Evolutionary conservation across 2,329 filamentous ascomycete species (phyloP), one percentile per base, ranked within the genome.

Genomic region (Eutypa lata): DNA sequence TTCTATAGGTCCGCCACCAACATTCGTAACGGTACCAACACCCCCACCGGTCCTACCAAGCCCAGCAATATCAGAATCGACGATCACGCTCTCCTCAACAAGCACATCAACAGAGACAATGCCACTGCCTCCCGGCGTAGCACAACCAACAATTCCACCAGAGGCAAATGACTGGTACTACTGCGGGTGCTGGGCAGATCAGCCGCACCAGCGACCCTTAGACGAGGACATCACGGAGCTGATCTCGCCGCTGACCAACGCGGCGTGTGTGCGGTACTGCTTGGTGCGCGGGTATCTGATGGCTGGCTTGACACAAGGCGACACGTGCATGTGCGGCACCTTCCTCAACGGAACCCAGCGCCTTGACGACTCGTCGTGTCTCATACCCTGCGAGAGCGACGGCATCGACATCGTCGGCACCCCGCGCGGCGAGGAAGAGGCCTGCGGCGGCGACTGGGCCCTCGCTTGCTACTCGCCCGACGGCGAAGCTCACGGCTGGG

Each of bases 341-440:
- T 60, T 61, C 22, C 60, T 78, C 18, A 65, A 63, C 24, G 68
- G 69, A 42, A 73, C 70, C 26, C 64, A 71, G 47, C 68, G 71
- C 56, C 61, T 82, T 18, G 72, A 74, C 44, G 76, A 78, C 3
- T 67, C 63, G 7, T 58, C 62, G 13, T 85, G 82, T 68, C 65
- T 66, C 42, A 76, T 73, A 60, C 66, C 75, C 1, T 84, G 82
- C 62, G 72, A 75, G 49, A 81, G 78, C 21, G 75, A 81, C 57
- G 55, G 56, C 2, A 65, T 61, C 13, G 35, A 38, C 4, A 38
- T 38, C 35, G 35, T 18, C 35, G 35, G 35, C n/a, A 38, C 35
- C 7, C 13, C n/a, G 6, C 13, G 16, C 35, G 35, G 35, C n/a
- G 35, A 38, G 10, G 68, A 38, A 11, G 68, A 81, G 61, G 70